A percentile compares a stretch with the other conserved stretches of the same genome.
phyloP scores from a whole-genome alignment of 1,284 basidiomycete genomes.

The Phellopilus nigrolimitatus region DNA sequence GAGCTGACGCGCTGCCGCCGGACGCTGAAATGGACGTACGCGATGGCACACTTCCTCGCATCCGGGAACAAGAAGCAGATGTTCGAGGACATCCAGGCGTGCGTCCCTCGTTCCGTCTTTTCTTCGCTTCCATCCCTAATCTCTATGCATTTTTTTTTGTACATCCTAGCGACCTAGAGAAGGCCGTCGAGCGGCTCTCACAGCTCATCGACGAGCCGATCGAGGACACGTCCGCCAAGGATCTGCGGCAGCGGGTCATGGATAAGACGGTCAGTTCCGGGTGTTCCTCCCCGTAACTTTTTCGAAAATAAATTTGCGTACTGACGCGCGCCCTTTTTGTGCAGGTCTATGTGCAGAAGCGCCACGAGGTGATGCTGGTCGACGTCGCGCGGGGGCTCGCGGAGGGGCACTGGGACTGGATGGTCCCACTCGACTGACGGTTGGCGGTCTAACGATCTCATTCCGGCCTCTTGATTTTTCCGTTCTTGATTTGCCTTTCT shows the following conservation, averaged over 20 bases:
- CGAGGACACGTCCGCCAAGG: conserved; percentile 47
- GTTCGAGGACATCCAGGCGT: conserved; percentile 63
- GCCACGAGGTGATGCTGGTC: conserved; percentile 48
- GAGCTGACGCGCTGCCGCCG: conserved; percentile 49
- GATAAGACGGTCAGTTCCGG: conserved; percentile 47
- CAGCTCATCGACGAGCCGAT: conserved; percentile 59
- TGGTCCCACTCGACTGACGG: conserved; percentile 1
- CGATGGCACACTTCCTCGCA: conserved; percentile 63
- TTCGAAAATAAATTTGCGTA: not conserved
- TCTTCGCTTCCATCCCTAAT: not conserved
- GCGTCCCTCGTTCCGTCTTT: conserved; percentile 7
- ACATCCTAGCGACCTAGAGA: conserved; percentile 50
- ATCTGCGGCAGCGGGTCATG: conserved; percentile 52
- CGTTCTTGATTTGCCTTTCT: not conserved
- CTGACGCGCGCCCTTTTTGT: not conserved
- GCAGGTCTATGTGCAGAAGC: conserved; percentile 33
- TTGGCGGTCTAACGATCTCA: not conserved
- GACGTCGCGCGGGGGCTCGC: conserved; percentile 50
- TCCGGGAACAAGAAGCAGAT: conserved; percentile 61
- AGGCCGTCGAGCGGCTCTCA: conserved; percentile 60
- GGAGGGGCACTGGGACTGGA: conserved; percentile 36
- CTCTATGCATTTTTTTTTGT: not conserved
- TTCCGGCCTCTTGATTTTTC: not conserved
- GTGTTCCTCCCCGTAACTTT: not conserved
- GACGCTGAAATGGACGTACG: conserved; percentile 69